Percentiles rank a stretch among this genome's conserved stretches.
phyloP scores from a whole-genome alignment of 2,329 filamentous ascomycete species.

The Bipolaris victoriae region DNA sequence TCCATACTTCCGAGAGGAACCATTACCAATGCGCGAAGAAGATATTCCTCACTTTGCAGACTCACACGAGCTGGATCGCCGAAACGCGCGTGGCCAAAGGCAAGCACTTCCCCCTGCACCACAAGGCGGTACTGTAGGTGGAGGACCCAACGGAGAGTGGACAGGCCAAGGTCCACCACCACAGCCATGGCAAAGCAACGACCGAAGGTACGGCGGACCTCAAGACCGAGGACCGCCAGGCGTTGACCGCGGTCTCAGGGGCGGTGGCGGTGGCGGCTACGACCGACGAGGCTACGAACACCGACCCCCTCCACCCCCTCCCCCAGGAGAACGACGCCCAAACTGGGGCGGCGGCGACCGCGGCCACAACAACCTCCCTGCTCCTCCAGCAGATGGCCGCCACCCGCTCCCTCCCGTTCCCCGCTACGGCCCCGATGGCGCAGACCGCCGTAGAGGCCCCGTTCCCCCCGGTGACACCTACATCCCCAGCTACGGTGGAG shows the following conservation, averaged over 20 bases:
- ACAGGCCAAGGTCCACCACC: conserved; percentile 52
- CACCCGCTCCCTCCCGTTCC: conserved; percentile 46
- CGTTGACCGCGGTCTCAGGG: conserved; percentile 38
- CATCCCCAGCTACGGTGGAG: conserved; percentile 51
- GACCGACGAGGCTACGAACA: conserved; percentile 44
- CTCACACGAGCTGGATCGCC: conserved; percentile 93
- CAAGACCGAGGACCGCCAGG: conserved; percentile 52
- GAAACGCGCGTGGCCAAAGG: conserved; percentile 86
- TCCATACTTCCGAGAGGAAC: conserved; percentile 82
- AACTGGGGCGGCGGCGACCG: conserved; percentile 41
- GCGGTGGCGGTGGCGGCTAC: conserved; percentile 29
- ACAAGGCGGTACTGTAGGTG: conserved; percentile 86
- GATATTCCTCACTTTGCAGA: conserved; percentile 93
- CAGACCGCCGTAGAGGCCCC: conserved; percentile 32
- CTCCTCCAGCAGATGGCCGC: conserved; percentile 46
- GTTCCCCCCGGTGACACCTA: conserved; percentile 50
- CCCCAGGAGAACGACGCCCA: conserved; percentile 41
- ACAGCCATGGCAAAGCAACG: conserved; percentile 44
- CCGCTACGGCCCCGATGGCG: conserved; percentile 37
- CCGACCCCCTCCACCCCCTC: conserved; percentile 42
- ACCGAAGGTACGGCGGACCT: conserved; percentile 39
- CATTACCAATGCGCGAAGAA: conserved; percentile 78
- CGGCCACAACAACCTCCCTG: conserved; percentile 37
- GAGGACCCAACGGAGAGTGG: conserved; percentile 67
- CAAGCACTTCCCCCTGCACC: conserved; percentile 86